Percentiles rank a stretch among this genome's conserved stretches.
phyloP scores from a whole-genome alignment of 1,284 basidiomycete genomes.

The Naganishia cerealis region DNA sequence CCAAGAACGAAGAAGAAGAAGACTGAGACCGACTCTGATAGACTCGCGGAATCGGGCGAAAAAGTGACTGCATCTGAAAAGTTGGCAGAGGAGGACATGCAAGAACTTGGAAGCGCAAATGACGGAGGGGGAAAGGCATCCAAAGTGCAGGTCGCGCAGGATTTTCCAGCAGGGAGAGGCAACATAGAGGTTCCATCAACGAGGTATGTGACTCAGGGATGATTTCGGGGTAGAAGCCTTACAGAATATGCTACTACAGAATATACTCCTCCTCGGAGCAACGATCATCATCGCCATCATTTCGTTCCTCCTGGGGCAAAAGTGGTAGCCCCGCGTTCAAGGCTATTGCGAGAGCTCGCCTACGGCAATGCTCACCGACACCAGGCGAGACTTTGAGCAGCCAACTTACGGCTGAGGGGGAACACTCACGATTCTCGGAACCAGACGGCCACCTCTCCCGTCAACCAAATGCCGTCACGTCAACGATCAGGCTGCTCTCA shows the following conservation, averaged over 20 bases:
- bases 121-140: neutral
- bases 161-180: constrained; percentile 53
- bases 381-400: constrained; percentile 70
- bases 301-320: constrained; percentile 42
- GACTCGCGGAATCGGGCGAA: constrained; percentile 37
- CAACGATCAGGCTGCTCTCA: neutral
- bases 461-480: neutral
- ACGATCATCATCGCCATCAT: constrained; percentile 79
- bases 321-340: constrained; percentile 41
- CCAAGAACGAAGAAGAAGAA: constrained; percentile 34
- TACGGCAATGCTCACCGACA: constrained; percentile 59
- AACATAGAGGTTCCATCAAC: constrained; percentile 40
- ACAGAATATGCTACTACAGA: constrained; percentile 32
- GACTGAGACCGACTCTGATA: constrained; percentile 43
- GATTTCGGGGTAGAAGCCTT: neutral
- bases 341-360: constrained; percentile 40
- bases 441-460: constrained; percentile 41
- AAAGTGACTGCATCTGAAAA: neutral
- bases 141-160: constrained; percentile 34
- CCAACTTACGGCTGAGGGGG: constrained; percentile 83
- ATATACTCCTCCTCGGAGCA: constrained; percentile 88
- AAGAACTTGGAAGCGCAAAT: neutral
- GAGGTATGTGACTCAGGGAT: constrained; percentile 34
- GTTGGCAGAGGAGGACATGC: neutral
- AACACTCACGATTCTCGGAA: constrained; percentile 61